These are phyloP conservation scores for Aphanomyces invadans DNA, from an alignment of 352 stramenopile genomes.

Conservation along the genomic window DNA sequence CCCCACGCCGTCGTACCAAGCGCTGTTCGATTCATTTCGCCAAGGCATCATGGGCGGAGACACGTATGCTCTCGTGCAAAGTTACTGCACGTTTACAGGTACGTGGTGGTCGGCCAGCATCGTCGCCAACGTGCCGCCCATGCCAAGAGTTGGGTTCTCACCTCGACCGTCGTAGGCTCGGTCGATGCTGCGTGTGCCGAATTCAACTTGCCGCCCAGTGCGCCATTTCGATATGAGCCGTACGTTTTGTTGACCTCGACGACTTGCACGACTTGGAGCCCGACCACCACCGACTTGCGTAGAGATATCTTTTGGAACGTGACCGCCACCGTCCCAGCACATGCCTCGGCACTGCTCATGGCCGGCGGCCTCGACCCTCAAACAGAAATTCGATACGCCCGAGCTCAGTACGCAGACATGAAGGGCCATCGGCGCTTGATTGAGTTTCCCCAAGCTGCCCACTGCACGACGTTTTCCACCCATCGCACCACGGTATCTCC, in stretches of 20 bases:
- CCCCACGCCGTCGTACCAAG: constrained; percentile 36
- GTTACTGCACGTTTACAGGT: constrained; percentile 56
- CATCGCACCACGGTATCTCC: constrained; percentile 26
- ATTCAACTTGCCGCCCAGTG: constrained; percentile 21
- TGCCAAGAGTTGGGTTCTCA: background rate
- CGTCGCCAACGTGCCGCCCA: no score
- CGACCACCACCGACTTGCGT: no score
- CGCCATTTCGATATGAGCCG: constrained; percentile 34
- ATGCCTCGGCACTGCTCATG: constrained; percentile 51
- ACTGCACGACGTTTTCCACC: constrained; percentile 77
- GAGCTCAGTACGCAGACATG: constrained; percentile 35
- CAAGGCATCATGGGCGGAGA: constrained; percentile 40
- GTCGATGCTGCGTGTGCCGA: constrained; percentile 30
- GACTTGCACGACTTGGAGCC: background rate
- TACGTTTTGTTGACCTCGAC: background rate
- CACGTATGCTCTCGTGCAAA: constrained; percentile 38
- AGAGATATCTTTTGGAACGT: constrained; percentile 31
- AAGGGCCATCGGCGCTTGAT: constrained; percentile 49
- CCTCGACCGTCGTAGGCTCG: background rate
- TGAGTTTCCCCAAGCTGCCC: constrained; percentile 55
- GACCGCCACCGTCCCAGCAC: constrained; percentile 28
- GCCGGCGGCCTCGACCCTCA: constrained; percentile 39
- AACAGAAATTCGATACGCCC: constrained; percentile 38
- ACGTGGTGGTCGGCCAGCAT: no score
- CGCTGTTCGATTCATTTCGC: constrained; percentile 43